Conservation (phyloP, 495 filamentous ascomycete genomes). For the Durotheca rogersii region DNA sequence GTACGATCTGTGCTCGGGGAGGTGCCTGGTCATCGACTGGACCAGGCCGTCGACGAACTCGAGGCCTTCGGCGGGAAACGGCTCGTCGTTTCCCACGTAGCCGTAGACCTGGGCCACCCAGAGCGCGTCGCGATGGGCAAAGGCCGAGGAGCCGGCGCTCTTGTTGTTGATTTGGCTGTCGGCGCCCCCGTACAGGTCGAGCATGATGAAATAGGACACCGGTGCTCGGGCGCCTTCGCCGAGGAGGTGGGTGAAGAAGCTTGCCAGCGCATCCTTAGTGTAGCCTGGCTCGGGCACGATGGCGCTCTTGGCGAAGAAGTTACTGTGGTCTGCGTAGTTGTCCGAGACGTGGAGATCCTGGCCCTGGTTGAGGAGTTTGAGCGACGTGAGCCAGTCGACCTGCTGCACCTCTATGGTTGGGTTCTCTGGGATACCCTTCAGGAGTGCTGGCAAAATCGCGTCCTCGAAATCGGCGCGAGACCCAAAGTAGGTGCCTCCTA, state of each 20-base stretch:
- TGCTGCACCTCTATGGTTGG: constrained; percentile 7
- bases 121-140: constrained; percentile 48
- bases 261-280: constrained; percentile 25
- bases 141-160: constrained; percentile 39
- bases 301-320: constrained; percentile 53
- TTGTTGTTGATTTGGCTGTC: constrained; percentile 44
- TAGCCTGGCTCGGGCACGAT: constrained; percentile 31
- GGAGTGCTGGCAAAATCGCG: constrained; percentile 33
- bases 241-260: constrained; percentile 42
- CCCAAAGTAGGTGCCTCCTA: constrained; percentile 43
- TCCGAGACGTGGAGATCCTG: constrained; percentile 32
- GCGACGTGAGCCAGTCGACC: constrained; percentile 31
- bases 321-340: constrained; percentile 37
- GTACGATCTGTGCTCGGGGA: constrained; percentile 47
- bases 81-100: constrained; percentile 29
- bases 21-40: constrained; percentile 36
- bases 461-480: constrained; percentile 20
- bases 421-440: constrained; percentile 20
- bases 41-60: constrained; percentile 46
- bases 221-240: constrained; percentile 3
- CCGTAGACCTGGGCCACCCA: constrained; percentile 54
- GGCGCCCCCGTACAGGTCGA: constrained; percentile 51
- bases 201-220: constrained; percentile 42
- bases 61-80: constrained; percentile 40
- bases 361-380: constrained; percentile 32